Evolutionary conservation across 108 stramenopile species (phyloP).

Genomic region (Cyclostephanos invisitatus): DNA sequence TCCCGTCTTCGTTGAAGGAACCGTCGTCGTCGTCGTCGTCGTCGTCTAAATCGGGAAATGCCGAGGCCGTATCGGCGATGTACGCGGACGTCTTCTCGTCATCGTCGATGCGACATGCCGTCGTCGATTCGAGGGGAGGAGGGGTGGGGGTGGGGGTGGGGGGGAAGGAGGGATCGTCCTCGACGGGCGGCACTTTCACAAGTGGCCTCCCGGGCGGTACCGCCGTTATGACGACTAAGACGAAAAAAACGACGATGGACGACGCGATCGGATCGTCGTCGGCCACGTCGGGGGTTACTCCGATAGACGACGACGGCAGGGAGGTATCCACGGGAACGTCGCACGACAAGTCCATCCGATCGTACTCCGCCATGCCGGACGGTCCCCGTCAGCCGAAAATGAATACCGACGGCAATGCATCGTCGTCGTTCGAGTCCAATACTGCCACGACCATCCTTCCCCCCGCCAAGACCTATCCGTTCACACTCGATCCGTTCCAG

Average conservation of each 20-base stretch:
- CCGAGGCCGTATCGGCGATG: conserved; percentile 43
- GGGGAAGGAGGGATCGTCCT: not conserved
- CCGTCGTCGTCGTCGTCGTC: not conserved
- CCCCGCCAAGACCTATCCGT: conserved; percentile 94
- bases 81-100: conserved; percentile 44
- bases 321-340: conserved; percentile 82
- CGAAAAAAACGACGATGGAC: conserved; percentile 3
- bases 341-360: conserved; percentile 85
- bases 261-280: conserved; percentile 5
- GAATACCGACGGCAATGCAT: conserved; percentile 3
- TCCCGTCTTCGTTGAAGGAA: not conserved
- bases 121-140: conserved; percentile 14
- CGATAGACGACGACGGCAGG: conserved; percentile 48
- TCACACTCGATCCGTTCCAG: conserved; percentile 97
- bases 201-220: conserved; percentile 13
- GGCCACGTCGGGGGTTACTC: conserved; percentile 20
- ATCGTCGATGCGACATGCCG: conserved; percentile 39
- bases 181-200: no score
- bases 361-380: conserved; percentile 79
- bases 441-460: conserved; percentile 32
- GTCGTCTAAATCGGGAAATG: not conserved
- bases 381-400: conserved; percentile 46
- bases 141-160: no score
- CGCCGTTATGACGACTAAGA: conserved; percentile 16
- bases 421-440: no score